A percentile compares a stretch with the other conserved stretches of the same genome.
phyloP scores from a whole-genome alignment of 495 filamentous ascomycete species.

The Copromyces sp. region DNA sequence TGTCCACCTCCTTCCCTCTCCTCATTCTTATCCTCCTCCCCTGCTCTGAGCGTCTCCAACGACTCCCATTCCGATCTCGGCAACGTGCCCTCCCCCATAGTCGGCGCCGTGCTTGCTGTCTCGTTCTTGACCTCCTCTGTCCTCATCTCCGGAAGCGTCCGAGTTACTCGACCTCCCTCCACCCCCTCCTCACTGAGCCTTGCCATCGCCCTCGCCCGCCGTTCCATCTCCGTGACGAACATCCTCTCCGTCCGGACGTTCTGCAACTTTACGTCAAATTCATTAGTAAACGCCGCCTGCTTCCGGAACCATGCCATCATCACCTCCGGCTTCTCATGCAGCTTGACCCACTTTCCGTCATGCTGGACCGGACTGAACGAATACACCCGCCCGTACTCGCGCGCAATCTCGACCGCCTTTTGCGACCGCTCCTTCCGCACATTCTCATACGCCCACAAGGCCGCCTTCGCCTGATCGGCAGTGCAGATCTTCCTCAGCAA shows the following conservation, averaged over 20 bases:
- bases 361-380: constrained; percentile 16
- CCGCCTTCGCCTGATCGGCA: constrained; percentile 7
- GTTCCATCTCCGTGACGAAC: not conserved
- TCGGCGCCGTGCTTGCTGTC: not conserved
- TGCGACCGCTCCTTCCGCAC: constrained; percentile 23
- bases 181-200: not conserved
- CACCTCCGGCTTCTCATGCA: constrained; percentile 25
- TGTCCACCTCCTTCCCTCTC: too few relatives aligned
- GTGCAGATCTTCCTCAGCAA: constrained; percentile 18
- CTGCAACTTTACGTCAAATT: constrained; percentile 22
- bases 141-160: not conserved
- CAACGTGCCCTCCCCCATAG: not conserved
- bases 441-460: constrained; percentile 20
- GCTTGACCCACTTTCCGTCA: constrained; percentile 1
- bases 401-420: constrained; percentile 20
- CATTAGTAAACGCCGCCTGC: constrained; percentile 24
- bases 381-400: constrained; percentile 25
- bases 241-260: constrained; percentile 12
- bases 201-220: not conserved
- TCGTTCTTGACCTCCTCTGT: not conserved
- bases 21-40: not conserved
- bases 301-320: constrained; percentile 20
- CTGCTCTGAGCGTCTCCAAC: not conserved
- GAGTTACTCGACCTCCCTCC: not conserved
- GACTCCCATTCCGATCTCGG: not conserved